Evolutionary conservation across 1,284 basidiomycete genomes (phyloP).

Genomic region (Irpex rosettiformis): DNA sequence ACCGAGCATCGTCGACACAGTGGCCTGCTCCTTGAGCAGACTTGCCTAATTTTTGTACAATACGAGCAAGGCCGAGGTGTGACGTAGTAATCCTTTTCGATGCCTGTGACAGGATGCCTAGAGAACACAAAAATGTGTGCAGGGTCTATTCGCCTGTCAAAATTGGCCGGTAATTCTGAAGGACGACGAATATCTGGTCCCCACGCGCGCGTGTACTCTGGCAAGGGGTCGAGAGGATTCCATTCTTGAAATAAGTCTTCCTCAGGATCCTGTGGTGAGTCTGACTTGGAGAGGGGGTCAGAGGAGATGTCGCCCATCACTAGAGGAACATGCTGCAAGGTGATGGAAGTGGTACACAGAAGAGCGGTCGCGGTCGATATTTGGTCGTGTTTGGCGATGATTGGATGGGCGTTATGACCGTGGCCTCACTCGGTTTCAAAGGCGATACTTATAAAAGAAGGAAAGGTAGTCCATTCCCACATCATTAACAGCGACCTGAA

Average conservation of each 20-base stretch:
- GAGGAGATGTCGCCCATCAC: not conserved
- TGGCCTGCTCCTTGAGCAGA: conserved; percentile 15
- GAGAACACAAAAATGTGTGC: conserved; percentile 16
- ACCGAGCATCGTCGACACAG: conserved; percentile 13
- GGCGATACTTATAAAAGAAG: too few species aligned
- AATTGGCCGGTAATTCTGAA: conserved; percentile 11
- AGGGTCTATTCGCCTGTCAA: conserved; percentile 16
- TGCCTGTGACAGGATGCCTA: conserved; percentile 13
- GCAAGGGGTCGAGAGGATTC: conserved; percentile 12
- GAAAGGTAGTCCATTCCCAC: too few species aligned
- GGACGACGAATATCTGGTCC: conserved; percentile 12
- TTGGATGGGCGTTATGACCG: not conserved
- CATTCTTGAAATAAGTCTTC: not conserved
- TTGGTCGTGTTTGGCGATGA: conserved; percentile 1
- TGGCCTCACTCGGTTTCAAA: too few species aligned
- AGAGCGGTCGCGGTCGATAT: conserved; percentile 1
- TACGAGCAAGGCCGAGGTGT: conserved; percentile 14
- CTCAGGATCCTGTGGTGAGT: not conserved
- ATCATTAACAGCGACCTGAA: too few species aligned
- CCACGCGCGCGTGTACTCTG: conserved; percentile 16
- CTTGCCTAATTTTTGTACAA: conserved; percentile 15
- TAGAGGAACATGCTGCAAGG: not conserved
- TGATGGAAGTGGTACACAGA: not conserved
- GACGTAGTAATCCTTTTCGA: conserved; percentile 12
- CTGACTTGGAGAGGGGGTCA: not conserved